phyloP scores from a whole-genome alignment of 352 stramenopile genomes.

The Phytopythium aichiense region DNA sequence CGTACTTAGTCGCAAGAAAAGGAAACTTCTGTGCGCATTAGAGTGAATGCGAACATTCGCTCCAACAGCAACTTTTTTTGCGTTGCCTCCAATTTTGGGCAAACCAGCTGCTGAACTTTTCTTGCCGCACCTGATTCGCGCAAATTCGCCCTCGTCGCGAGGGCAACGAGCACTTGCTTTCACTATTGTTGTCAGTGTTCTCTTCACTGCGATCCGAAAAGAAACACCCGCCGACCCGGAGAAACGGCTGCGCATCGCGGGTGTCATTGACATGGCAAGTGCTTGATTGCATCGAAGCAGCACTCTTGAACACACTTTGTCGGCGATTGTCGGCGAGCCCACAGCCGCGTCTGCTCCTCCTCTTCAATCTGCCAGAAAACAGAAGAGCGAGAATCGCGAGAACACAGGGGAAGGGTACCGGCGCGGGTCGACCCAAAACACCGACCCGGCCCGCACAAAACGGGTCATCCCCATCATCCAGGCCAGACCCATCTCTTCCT shows the following conservation, averaged over 20 bases:
- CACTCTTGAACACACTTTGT: background rate
- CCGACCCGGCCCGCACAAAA: too few species aligned
- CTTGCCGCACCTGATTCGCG: background rate
- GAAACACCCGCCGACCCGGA: background rate
- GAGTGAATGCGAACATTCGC: background rate
- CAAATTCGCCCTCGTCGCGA: background rate
- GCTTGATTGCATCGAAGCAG: too few species aligned
- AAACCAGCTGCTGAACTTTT: conserved; percentile 1
- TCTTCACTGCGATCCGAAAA: background rate
- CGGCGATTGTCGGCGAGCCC: background rate
- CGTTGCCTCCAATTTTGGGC: background rate
- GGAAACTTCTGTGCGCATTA: background rate
- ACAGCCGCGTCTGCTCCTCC: background rate
- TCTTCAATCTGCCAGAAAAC: background rate
- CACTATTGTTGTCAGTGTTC: background rate
- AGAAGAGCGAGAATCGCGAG: background rate
- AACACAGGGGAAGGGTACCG: background rate
- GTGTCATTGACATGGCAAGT: background rate
- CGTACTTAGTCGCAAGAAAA: background rate
- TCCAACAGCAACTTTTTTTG: background rate
- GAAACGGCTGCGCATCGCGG: background rate
- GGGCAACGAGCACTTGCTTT: background rate
- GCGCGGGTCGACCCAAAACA: background rate
- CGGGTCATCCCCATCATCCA: background rate
- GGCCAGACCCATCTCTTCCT: background rate